These are phyloP conservation scores for Fusarium subtropicale DNA, from an alignment of 2,329 filamentous ascomycete genomes.

Conservation along the genomic window DNA sequence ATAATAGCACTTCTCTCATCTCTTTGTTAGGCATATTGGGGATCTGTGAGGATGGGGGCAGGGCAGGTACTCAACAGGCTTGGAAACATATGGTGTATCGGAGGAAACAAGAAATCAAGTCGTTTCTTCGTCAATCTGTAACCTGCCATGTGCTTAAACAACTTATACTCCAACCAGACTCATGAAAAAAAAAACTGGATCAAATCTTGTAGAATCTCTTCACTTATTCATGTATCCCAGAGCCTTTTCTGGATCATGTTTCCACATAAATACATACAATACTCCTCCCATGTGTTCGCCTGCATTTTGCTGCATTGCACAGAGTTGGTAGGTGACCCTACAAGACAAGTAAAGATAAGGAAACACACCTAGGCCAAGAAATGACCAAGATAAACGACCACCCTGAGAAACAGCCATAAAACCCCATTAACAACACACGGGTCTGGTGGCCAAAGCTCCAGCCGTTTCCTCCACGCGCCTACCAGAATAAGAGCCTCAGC, in stretches of 20 bases:
- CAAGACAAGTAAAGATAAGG: conserved; percentile 34
- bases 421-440: conserved; percentile 26
- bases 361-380: conserved; percentile 25
- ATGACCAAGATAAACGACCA: conserved; percentile 16
- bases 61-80: conserved; percentile 33
- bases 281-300: conserved; percentile 10
- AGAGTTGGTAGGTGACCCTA: conserved; percentile 37
- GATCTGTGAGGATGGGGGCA: conserved; percentile 35
- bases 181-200: conserved; percentile 21
- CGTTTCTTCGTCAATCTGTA: conserved; percentile 25
- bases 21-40: conserved; percentile 25
- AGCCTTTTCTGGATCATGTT: conserved; percentile 20
- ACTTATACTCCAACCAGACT: not conserved
- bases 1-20: conserved; percentile 48
- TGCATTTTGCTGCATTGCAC: conserved; percentile 14
- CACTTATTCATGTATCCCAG: conserved; percentile 21
- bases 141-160: not conserved
- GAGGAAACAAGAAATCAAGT: conserved; percentile 21
- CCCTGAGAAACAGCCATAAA: conserved; percentile 29
- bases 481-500: conserved; percentile 29
- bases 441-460: conserved; percentile 15
- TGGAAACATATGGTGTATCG: conserved; percentile 30
- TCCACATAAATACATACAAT: conserved; percentile 30
- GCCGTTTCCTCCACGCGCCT: conserved; percentile 17
- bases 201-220: conserved; percentile 23